Base-by-base conservation (phyloP, 2,329 filamentous ascomycete species). In the Diplodia intermedia region DNA sequence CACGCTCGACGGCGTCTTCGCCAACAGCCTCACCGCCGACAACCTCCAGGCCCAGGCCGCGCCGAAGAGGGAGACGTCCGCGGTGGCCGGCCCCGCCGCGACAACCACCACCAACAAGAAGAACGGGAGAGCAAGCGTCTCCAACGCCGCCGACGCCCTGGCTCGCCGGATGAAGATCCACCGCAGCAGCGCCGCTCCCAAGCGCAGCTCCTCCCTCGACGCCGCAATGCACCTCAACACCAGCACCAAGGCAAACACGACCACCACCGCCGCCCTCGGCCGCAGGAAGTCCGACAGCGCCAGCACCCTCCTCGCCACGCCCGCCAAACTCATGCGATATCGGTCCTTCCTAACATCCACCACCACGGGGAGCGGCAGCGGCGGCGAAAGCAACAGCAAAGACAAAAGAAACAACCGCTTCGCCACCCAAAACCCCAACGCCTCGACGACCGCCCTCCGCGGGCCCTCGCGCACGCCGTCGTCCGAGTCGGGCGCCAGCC, bases 401-500 rank as follows among this genome's bases (percentile, higher is more conserved):
- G 31, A 9, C 31, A 29, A 38, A 7, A 38, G 50, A 15, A 23
- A 52, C 50, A 20, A 15, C 20, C 6, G 7, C 1, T 9, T 11
- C 36, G 1, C 11, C 36, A 6, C 50, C 38, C 11, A 33, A 26
- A 26, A 4, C 3, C 14, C 49, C 8, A 49, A 43, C 63, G 52
- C 62, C 15, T 40, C 33, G 7, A 65, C 62, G 0, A 55, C 52
- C 1, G 57, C 57, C 4, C 57, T 61, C 8, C 26, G 57, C 57
- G 40, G 38, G 14, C 23, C 14, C 40, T 61, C 57, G 20, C 43
- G 43, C 43, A 20, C 43, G 43, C 47, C 57, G 12, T 49, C 40
- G 6, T 61, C 57, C 57, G 57, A 49, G 57, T 61, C 57, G 7
- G 57, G 57, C 57, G 15, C n/a, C 36, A 31, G 38, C 55, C 55